Conservation (phyloP, 2,329 filamentous ascomycete species). For the Trichoderma lentiforme region DNA sequence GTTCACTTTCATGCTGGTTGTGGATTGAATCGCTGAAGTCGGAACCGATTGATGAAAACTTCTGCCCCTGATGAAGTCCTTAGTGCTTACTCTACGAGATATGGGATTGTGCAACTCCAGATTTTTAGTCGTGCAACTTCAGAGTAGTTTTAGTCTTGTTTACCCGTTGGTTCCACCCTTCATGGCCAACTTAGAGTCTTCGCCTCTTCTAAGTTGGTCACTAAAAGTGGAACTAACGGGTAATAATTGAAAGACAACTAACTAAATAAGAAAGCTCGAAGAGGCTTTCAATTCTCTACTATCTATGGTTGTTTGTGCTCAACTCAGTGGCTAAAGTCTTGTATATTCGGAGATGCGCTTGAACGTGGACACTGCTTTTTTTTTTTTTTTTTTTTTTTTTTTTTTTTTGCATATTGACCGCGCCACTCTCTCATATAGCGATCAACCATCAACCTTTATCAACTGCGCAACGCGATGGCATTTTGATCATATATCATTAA, state of each 20-base stretch:
- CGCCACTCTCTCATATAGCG: neutral
- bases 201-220: too few relatives aligned
- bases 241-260: neutral
- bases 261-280: neutral
- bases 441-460: neutral
- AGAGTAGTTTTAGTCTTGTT: too few relatives aligned
- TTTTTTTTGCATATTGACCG: neutral
- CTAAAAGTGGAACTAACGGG: too few relatives aligned
- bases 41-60: neutral
- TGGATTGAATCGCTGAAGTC: neutral
- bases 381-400: neutral
- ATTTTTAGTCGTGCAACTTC: neutral
- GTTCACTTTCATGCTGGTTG: neutral
- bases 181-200: too few relatives aligned
- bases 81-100: neutral
- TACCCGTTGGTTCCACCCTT: too few relatives aligned
- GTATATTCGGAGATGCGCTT: neutral
- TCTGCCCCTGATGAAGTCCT: neutral
- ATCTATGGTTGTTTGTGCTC: neutral
- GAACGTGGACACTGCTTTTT: neutral
- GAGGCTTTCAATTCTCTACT: neutral
- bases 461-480: neutral
- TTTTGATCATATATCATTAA: neutral
- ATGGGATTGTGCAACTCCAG: neutral
- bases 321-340: neutral